Conservation (phyloP, 495 filamentous ascomycete species). For the Podospora fimiseda region DNA sequence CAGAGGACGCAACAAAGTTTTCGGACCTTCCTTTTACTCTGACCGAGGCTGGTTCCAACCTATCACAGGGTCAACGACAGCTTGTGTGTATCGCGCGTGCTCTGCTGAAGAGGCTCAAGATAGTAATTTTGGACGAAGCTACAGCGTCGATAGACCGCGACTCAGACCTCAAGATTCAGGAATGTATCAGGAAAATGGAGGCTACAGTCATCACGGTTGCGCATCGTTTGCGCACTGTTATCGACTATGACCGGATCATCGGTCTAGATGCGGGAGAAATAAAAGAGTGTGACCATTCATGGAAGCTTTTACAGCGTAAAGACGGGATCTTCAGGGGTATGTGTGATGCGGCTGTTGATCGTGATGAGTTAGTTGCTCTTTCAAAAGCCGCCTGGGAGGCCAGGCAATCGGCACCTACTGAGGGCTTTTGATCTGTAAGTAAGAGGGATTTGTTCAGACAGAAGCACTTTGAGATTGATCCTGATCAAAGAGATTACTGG, state of each 20-base stretch:
- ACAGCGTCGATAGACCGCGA: constrained; percentile 13
- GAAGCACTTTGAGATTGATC: too few relatives aligned
- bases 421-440: too few relatives aligned
- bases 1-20: constrained; percentile 5
- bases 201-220: constrained; percentile 14
- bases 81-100: constrained; percentile 15
- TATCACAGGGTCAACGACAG: constrained; percentile 16
- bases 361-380: constrained; percentile 6
- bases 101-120: constrained; percentile 6
- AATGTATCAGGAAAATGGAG: constrained; percentile 7
- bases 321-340: constrained; percentile 8
- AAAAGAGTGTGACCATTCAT: constrained; percentile 11
- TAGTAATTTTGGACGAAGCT: constrained; percentile 16
- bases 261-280: constrained; percentile 3
- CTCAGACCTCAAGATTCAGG: constrained; percentile 11
- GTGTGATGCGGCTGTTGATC: constrained; percentile 8
- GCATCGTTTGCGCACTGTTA: constrained; percentile 14
- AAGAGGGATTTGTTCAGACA: too few relatives aligned
- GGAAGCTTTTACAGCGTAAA: constrained; percentile 10
- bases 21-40: constrained; percentile 8
- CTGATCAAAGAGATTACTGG: too few relatives aligned
- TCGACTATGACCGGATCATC: constrained; percentile 10
- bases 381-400: constrained; percentile 10
- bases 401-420: constrained; percentile 1
- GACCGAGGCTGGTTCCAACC: constrained; percentile 8